Base-by-base conservation (phyloP, 2,329 filamentous ascomycete species). In the Sodiomyces alkalinus region DNA sequence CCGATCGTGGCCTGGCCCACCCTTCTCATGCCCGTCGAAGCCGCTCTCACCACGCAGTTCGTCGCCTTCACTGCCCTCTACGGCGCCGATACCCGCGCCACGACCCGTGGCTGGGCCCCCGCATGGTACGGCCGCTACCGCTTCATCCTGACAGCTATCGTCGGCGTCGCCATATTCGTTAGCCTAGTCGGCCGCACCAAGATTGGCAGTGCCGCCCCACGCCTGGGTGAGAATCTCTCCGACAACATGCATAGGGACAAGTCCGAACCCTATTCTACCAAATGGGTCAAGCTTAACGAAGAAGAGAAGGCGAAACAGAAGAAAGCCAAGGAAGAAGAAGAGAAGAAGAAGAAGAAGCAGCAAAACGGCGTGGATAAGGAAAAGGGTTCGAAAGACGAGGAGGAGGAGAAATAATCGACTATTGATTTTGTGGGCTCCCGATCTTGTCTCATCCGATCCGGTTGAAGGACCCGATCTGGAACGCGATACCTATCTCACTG, bases 1-100 rank as follows among this genome's bases (percentile, higher is more conserved):
- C 77, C 86, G 1, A 71, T 79, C 25, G 58, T 90, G 14, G 86
- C 86, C 26, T 94, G 86, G 86, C 85, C 86, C 3, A 93, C 86
- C 8, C 66, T 92, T 19, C 60, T 92, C 27, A 66, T 94, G 55
- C 80, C 85, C 0, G 58, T 82, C 25, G 80, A 92, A 51, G 82
- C 82, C 51, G 86, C 85, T 1, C 60, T 94, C 27, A 92, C 85
- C 30, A 64, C 72, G 3, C 86, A 94, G 49, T 93, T 94, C 58
- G 52, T 77, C 30, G 77, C 81, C 20, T 94, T 94, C 53, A 78
- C 75, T 32, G 74, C 74, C 41, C 67, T 93, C 34, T 94, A 93
- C 62, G 87, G 87, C 49, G 74, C 74, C 34, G 86, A 94, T 47
- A 64, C 78, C 6, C 68, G 74, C 17, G 82, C 82, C 10, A 68